Base-by-base conservation (phyloP, 805 yeast species). In the Candida corydali region DNA sequence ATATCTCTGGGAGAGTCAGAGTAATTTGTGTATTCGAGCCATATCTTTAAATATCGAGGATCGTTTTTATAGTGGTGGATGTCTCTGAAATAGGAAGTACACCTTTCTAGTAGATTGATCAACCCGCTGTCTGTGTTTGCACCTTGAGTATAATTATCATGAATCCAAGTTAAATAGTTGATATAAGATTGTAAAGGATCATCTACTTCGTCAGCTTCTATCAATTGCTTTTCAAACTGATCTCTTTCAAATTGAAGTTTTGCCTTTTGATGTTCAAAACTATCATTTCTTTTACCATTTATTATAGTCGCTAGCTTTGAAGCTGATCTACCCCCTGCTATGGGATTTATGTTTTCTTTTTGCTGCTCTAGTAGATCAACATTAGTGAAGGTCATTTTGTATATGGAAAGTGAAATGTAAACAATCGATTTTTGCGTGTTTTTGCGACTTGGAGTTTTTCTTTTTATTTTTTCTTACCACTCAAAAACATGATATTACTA, bases 161-260 rank as follows among this genome's bases (percentile, higher is more conserved):
- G 77, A 8, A 77, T 73, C 95, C 95, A 87, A n/a, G 67, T 54
- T 9, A 88, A 65, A 49, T 86, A 88, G 14, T 80, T 81, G n/a
- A 86, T 44, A 55, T 73, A 87, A 1, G 79, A 75, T 43, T 84
- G 86, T 16, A 88, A 54, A 0, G 96, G 96, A 55, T 89, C 96
- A 59, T 88, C 96, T 28, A 78, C 55, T 11, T 80, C 86, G 4
- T 77, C 82, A 6, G 77, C 43, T 1, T 65, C 64, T 8, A 53
- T 52, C 10, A 88, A 51, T n/a, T 55, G 59, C 2, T 50, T 48
- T 50, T 85, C 94, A 43, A 73, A 71, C 26, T 53, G 51, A 8
- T 60, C 54, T 31, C 81, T 54, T 46, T 76, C 69, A 7, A 53
- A 46, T 10, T 23, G 40, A 22, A 51, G 50, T 45, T 36, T 45